phyloP scores from a whole-genome alignment of 805 yeast genomes.

The Vanderwaltozyma polyspora region DNA sequence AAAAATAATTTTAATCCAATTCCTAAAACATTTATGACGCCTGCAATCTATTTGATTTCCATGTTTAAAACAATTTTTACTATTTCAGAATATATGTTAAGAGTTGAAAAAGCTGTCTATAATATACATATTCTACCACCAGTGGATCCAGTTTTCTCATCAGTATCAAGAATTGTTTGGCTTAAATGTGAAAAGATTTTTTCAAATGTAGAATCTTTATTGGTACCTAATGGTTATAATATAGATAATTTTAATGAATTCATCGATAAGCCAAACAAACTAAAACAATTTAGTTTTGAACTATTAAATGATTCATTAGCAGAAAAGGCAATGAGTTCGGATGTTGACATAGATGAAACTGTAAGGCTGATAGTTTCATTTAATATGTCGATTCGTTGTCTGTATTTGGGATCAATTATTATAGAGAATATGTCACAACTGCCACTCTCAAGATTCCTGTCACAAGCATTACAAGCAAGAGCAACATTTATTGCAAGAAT shows the following conservation, averaged over 20 bases:
- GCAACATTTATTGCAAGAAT: slow-evolving; percentile 29
- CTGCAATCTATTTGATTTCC: background rate
- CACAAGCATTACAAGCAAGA: slow-evolving; percentile 64
- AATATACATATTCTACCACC: background rate
- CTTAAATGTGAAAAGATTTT: slow-evolving; percentile 39
- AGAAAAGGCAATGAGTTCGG: slow-evolving; percentile 15
- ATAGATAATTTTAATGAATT: slow-evolving; percentile 43
- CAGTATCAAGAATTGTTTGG: background rate
- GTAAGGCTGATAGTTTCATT: slow-evolving; percentile 37
- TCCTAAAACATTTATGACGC: too few species aligned
- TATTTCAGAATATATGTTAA: slow-evolving; percentile 35
- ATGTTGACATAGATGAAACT: slow-evolving; percentile 31
- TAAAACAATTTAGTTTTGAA: slow-evolving; percentile 31
- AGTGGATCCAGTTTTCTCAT: background rate
- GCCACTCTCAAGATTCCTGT: slow-evolving; percentile 69
- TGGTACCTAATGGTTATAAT: slow-evolving; percentile 38
- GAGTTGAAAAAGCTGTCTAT: slow-evolving; percentile 13
- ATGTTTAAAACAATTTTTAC: slow-evolving; percentile 34
- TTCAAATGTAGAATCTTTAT: slow-evolving; percentile 44
- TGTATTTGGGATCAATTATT: slow-evolving; percentile 61
- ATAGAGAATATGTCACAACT: slow-evolving; percentile 77
- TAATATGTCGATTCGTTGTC: slow-evolving; percentile 41
- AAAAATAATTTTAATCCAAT: too few species aligned
- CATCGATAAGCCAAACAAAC: slow-evolving; percentile 46
- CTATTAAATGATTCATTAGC: slow-evolving; percentile 37